Base-by-base conservation (phyloP, 2,329 filamentous ascomycete genomes). In the Aspergillus glaucus region DNA sequence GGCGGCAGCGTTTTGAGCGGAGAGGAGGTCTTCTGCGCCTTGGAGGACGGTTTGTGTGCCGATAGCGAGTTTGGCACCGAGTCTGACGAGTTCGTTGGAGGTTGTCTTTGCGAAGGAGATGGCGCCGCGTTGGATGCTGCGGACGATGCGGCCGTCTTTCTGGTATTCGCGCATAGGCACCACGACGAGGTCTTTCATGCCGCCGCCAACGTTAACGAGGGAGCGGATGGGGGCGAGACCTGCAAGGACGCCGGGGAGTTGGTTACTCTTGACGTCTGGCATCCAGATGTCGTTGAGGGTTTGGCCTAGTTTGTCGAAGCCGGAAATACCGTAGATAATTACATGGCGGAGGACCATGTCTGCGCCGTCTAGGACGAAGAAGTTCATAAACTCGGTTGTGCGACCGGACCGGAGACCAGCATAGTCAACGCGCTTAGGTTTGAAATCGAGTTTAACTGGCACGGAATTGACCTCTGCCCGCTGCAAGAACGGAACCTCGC, bases 331-430 rank as follows among this genome's bases (percentile, higher is more conserved):
- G 58, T 97, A 96, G 32, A 97, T 82, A 57, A 98, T 97, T 22
- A 88, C 87, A 64, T 92, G 91, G 10, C 87, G 82, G 46, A 98
- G 79, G 6, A 86, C 81, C 78, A 98, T 87, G 52, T 92, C 84
- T 2, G 93, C 84, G 55, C 88, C 85, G 58, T 98, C 93, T 1
- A 98, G 80, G 12, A 92, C 87, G 55, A 98, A 80, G 65, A 98
- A 96, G 67, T 98, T 98, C 91, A 97, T 97, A 62, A 98, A 95
- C 66, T 98, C 93, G 0, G 89, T 95, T 0, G 93, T 97, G 56
- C 88, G 89, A 1, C 93, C 93, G 1, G 93, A 96, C 22, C 91
- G 84, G 3, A 98, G 79, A 3, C 91, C 91, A 0, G 85, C 88
- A 59, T 98, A 98, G 67, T 98, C 92, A 15, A 98, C 88, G n/a